Evolutionary conservation across 208 protist species (phyloP), one percentile per base, ranked within the genome.

Genomic region (Porcisia hertigi): DNA sequence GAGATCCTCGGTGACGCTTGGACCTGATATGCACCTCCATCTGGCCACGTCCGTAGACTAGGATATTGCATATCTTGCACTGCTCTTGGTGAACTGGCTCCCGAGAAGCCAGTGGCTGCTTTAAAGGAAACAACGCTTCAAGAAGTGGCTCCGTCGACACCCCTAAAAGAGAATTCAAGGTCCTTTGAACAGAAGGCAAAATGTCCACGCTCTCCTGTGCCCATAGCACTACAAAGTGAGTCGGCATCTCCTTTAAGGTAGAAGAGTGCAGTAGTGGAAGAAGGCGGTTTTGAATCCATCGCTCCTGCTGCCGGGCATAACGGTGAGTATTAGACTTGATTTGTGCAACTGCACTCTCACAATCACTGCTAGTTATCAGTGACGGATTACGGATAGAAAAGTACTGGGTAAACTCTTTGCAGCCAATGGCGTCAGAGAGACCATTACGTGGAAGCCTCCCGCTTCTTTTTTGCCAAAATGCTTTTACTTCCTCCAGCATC

Each of bases 211-310:
- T 55, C 39, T 69, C 30, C 16, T 71, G 41, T 7, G 54, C 63
- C n/a, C 66, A 71, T 23, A 82, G 73, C 2, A 55, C 30, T 20
- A 75, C 25, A 70, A 82, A 78, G 67, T 82, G 78, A 12, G 20
- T 34, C 60, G 71, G 73, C 1, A 43, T n/a, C 20, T 75, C 55
- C 47, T 73, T 73, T 7, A 80, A 55, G 70, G 83, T 70, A 18
- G 83, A 73, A 1, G 76, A 70, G 12, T 73, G 47, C 58, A 95
- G 58, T 20, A 78, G 73, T 14, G 80, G 75, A 34, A 90, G 49
- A 73, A 97, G 85, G 47, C 91, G 86, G 47, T 97, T 97, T 66
- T 73, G 80, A 52, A 97, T 87, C 90, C 91, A 97, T 39, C 85
- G 85, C 34, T 85, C 76, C 73, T 97, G 93, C 77, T 94, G 90